These are phyloP conservation scores for Eucalyptus polyanthemos DNA, from an alignment of 345 rosid genomes.

Conservation along the genomic window DNA sequence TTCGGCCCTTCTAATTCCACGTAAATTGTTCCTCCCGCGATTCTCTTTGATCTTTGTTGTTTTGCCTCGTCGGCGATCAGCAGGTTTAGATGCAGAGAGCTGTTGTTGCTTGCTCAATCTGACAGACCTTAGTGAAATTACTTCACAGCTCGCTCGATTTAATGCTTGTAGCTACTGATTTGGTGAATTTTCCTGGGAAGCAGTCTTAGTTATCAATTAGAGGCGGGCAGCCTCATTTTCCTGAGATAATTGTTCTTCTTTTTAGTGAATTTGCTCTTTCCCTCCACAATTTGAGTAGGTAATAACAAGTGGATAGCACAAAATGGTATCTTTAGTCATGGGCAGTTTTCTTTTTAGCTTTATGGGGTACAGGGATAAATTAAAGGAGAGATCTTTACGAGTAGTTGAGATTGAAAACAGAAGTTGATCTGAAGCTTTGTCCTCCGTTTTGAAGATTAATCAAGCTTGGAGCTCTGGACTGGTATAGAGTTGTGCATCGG, in stretches of 20 bases:
- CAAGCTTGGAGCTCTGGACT: constrained; percentile 69
- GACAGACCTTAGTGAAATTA: not conserved
- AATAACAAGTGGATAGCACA: not conserved
- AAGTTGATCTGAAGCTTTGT: not conserved
- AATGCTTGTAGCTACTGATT: not conserved
- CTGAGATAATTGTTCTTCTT: not conserved
- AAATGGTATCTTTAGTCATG: not conserved
- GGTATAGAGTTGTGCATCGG: constrained; percentile 49
- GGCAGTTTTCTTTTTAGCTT: not conserved
- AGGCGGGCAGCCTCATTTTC: not conserved
- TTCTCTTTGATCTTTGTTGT: not conserved
- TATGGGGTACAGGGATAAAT: not conserved
- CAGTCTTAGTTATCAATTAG: not conserved
- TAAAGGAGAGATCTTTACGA: not conserved
- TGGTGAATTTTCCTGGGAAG: not conserved
- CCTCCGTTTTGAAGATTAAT: constrained; percentile 39
- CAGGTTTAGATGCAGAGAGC: not conserved
- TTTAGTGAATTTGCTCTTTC: not conserved
- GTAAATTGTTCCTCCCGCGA: constrained; percentile 13
- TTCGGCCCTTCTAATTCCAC: constrained; percentile 79
- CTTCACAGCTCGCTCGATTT: not conserved
- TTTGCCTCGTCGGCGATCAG: not conserved
- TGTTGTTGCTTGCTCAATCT: not conserved
- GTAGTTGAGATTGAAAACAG: not conserved
- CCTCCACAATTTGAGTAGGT: not conserved